Base-by-base conservation (phyloP, 1,139 yeast species). In the Protomyces inundatus region DNA sequence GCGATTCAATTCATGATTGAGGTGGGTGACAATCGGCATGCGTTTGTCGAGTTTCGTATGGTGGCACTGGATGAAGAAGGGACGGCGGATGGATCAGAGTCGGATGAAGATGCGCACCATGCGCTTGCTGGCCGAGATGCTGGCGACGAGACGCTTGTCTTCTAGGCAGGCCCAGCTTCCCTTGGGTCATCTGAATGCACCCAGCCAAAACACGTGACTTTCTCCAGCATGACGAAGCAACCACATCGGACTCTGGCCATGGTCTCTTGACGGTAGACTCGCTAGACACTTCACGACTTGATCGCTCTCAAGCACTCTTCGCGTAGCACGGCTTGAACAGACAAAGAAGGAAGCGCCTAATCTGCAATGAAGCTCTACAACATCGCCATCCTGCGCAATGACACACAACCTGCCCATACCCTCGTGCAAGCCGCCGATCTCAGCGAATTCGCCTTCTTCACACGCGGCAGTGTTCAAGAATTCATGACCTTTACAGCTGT, bases 401-500 rank as follows among this genome's bases (percentile, higher is more conserved):
- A 74, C 46, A 81, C 79, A 40, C 86, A 86, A 73, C 83, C 77
- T 30, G 80, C 95, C 16, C 77, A 88, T 63, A 97, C 90, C 76
- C 81, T 95, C 65, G 79, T 90, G 12, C 81, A 87, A 42, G 91
- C 93, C 40, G 84, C 88, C 70, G 98, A 95, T 73, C 81, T 95
- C 67, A 80, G 88, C 39, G 87, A 86, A 71, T 93, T 91, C 76
- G 85, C 95, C 52, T 95, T 88, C 76, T 91, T 95, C 74, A 95
- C 90, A 77, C 81, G 95, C 70, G 60, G 58, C 45, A 72, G 76
- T 40, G 76, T 75, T 34, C 71, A 73, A 39, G 97, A 93, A 76
- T 93, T 93, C 77, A 89, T 93, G 97, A 84, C 95, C 3, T 95
- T 95, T 75, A 91, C 93, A 76, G 83, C 96, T 32, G 89, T 85